Evolutionary conservation across 805 yeast genomes (phyloP), one percentile per base, ranked within the genome.

Genomic region (Wickerhamomyces sydowiorum): DNA sequence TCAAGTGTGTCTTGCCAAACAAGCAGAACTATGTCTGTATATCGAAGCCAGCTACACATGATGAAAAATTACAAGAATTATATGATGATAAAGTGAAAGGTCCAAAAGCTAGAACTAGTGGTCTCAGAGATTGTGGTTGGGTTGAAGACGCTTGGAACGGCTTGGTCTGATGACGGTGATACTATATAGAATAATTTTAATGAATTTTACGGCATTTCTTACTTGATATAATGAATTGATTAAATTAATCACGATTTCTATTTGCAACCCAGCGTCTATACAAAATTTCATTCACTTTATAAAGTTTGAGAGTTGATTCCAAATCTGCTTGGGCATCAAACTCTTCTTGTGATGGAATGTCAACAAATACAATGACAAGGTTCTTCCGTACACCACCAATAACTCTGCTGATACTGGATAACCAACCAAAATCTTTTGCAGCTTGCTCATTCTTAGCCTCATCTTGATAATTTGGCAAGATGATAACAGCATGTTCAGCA

Each of bases 251-350:
- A 52, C 97, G 72, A 47, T 87, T 86, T 51, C 84, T 73, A 45
- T 84, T 80, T 6, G 97, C 91, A 0, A 85, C 73, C 96, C 96
- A 91, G 49, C 98, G 73, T 52, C 76, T 75, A 58, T 83, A 80
- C 3, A 82, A 64, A 2, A 87, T 66, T 53, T 89, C 96, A 25
- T 76, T 73, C 1, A 90, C 70, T 34, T 62, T 65, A 60, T 75
- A 78, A 44, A 60, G 45, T 47, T 61, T 52, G 43, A 81, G 58
- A 18, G 76, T 47, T 7, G 57, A 57, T 14, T 51, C 47, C 48
- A 73, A 41, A 47, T 57, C 49, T 28, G 46, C 35, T 29, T 39
- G 40, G 12, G 38, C n/a, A 38, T 54, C 52, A 50, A 64, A 61
- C 36, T 56, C 62, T 10, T 57, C 60, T n/a, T 64, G 49, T 0